Percentiles rank a stretch among this genome's conserved stretches.
Evolutionary conservation across 1,139 yeast genomes (phyloP).

Genomic region (Yamadazyma diospyri): DNA sequence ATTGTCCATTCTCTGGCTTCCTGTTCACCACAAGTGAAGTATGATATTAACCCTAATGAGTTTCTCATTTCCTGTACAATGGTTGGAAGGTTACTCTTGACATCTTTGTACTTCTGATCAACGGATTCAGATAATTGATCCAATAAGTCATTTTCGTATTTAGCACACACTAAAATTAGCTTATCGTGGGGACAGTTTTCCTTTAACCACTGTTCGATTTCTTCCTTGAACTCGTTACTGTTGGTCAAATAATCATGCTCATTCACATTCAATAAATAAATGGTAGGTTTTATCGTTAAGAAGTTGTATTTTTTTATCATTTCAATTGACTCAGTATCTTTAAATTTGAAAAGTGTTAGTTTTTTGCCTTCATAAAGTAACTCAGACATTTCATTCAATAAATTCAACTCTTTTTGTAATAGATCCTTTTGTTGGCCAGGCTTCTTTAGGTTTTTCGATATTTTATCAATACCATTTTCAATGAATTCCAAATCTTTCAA

Average conservation of each 20-base stretch:
- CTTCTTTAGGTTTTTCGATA: slow-evolving; percentile 40
- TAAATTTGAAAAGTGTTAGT: slow-evolving; percentile 47
- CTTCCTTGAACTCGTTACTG: slow-evolving; percentile 41
- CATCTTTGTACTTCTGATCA: slow-evolving; percentile 14
- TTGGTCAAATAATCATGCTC: slow-evolving; percentile 49
- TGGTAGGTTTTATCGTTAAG: slow-evolving; percentile 68
- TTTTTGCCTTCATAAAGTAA: slow-evolving; percentile 58
- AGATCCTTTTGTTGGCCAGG: slow-evolving; percentile 26
- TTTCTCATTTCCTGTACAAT: slow-evolving; percentile 61
- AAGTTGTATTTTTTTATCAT: slow-evolving; percentile 57
- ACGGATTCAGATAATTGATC: slow-evolving; percentile 17
- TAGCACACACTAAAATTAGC: slow-evolving; percentile 58
- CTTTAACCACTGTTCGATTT: slow-evolving; percentile 50
- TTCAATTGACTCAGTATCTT: slow-evolving; percentile 48
- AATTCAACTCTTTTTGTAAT: slow-evolving; percentile 40
- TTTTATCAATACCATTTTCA: slow-evolving; percentile 51
- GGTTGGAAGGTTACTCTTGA: slow-evolving; percentile 43
- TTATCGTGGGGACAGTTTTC: slow-evolving; percentile 55
- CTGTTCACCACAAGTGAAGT: slow-evolving; percentile 85
- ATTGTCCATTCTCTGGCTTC: slow-evolving; percentile 95
- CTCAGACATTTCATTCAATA: slow-evolving; percentile 49
- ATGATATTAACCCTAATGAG: slow-evolving; percentile 70
- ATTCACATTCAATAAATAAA: slow-evolving; percentile 57
- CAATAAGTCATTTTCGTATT: slow-evolving; percentile 45
- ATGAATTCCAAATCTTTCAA: slow-evolving; percentile 67